Evolutionary conservation across 768 basidiomycete species (phyloP).

Genomic region (Xerocomus brunneocitrinus): DNA sequence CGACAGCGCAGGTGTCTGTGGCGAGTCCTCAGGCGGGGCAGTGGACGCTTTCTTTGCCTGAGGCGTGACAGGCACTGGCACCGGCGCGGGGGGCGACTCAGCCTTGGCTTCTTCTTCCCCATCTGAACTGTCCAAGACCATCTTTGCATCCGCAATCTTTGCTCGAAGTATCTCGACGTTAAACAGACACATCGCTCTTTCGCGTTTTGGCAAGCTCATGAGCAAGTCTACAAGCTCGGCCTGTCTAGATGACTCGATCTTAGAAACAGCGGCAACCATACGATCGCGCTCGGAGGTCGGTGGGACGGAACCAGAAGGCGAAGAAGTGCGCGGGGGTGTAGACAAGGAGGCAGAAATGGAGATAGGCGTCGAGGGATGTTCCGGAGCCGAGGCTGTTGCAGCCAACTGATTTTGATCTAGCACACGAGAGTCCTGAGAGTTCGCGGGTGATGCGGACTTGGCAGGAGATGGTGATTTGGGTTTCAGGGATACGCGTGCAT

Average conservation of each 20-base stretch:
- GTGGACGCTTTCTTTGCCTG: slow-evolving; percentile 53
- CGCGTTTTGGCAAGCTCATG: slow-evolving; percentile 83
- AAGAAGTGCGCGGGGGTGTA: slow-evolving; percentile 80
- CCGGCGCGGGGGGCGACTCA: slow-evolving; percentile 28
- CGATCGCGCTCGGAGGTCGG: slow-evolving; percentile 71
- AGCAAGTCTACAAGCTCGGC: slow-evolving; percentile 70
- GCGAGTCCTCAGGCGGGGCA: slow-evolving; percentile 43
- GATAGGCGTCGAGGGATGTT: slow-evolving; percentile 83
- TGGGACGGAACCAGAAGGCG: slow-evolving; percentile 60
- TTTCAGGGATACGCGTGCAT: slow-evolving; percentile 33
- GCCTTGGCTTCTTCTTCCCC: slow-evolving; percentile 41
- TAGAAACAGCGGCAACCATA: slow-evolving; percentile 60
- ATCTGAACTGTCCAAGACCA: slow-evolving; percentile 72
- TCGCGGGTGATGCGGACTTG: slow-evolving; percentile 50
- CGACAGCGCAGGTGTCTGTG: slow-evolving; percentile 73
- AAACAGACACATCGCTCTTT: slow-evolving; percentile 88
- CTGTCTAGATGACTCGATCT: slow-evolving; percentile 57
- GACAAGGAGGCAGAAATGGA: slow-evolving; percentile 72
- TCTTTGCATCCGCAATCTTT: slow-evolving; percentile 79
- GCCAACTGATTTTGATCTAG: slow-evolving; percentile 58
- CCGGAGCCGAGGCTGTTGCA: slow-evolving; percentile 84
- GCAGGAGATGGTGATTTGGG: slow-evolving; percentile 39
- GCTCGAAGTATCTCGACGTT: slow-evolving; percentile 72
- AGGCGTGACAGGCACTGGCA: slow-evolving; percentile 52
- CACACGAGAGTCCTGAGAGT: slow-evolving; percentile 68